Conservation (phyloP, 371 early-diverging fungal species). For the Funneliformis caledonium region DNA sequence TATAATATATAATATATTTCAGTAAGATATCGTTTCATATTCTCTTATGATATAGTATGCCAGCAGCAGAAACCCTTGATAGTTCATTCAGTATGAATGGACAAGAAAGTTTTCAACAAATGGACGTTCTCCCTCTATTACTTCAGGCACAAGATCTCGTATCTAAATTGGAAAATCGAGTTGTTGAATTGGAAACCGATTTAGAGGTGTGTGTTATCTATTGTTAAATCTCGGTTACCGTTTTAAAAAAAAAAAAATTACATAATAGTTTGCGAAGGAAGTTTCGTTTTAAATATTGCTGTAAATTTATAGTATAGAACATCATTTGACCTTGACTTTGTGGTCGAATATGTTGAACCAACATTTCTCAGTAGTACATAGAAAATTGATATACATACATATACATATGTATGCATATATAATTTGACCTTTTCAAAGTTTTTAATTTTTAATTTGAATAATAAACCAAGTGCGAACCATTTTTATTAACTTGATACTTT, state of each 20-base stretch:
- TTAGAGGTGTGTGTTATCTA: conserved; percentile 50
- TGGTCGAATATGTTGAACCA: too few relatives aligned
- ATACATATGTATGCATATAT: too few relatives aligned
- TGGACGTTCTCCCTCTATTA: conserved; percentile 55
- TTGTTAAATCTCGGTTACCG: not conserved
- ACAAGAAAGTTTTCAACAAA: conserved; percentile 19
- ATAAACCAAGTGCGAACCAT: not conserved
- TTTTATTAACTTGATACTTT: not conserved
- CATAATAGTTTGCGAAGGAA: not conserved
- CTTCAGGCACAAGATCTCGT: conserved; percentile 63
- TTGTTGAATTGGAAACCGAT: conserved; percentile 59
- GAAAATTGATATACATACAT: too few relatives aligned
- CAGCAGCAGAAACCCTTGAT: conserved; percentile 8
- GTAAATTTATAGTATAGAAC: not conserved
- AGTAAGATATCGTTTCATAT: not conserved
- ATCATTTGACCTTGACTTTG: not conserved
- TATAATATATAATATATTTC: not conserved
- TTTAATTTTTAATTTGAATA: not conserved
- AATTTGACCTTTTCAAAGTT: not conserved
- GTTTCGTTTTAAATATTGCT: not conserved
- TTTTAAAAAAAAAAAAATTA: not conserved
- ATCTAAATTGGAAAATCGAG: conserved; percentile 58
- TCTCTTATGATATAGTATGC: conserved; percentile 9
- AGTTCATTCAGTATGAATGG: conserved; percentile 20
- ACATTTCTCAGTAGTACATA: too few relatives aligned